Percentiles rank a stretch among this genome's conserved stretches.
Evolutionary conservation across 2,329 filamentous ascomycete species (phyloP).

Genomic region (Didymella lethalis): DNA sequence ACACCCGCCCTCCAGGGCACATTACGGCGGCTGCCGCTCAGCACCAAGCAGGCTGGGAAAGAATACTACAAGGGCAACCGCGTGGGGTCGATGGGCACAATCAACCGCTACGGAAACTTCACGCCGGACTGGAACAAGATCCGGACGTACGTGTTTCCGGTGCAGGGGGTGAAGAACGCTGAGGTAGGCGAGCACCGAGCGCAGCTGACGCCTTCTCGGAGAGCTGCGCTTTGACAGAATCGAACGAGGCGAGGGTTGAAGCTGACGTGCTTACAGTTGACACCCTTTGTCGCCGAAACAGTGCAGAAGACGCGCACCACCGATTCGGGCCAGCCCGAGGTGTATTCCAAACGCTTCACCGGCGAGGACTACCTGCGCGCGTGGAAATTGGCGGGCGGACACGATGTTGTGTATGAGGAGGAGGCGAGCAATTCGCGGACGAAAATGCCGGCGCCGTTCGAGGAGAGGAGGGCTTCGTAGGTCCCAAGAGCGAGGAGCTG

Average conservation of each 20-base stretch:
- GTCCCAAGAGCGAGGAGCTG: neutral
- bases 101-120: constrained; percentile 86
- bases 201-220: too few species aligned
- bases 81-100: constrained; percentile 83
- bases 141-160: constrained; percentile 85
- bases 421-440: constrained; percentile 2
- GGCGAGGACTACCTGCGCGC: constrained; percentile 45
- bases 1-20: constrained; percentile 72
- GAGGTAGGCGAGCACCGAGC: constrained; percentile 28
- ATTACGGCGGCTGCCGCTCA: constrained; percentile 79
- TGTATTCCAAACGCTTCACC: constrained; percentile 39
- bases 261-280: constrained; percentile 65
- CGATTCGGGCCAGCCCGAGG: constrained; percentile 21
- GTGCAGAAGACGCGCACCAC: constrained; percentile 55
- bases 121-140: constrained; percentile 86
- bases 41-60: constrained; percentile 90
- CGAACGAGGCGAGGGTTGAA: too few species aligned
- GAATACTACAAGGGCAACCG: constrained; percentile 98
- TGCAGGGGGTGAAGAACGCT: constrained; percentile 65
- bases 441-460: constrained; percentile 40
- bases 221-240: too few species aligned
- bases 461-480: constrained; percentile 26
- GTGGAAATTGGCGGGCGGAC: constrained; percentile 46
- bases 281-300: constrained; percentile 75
- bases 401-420: constrained; percentile 35